These are phyloP conservation scores for Heliamphora exappendiculata DNA, from an alignment of 148 eudicot genomes.

Conservation along the genomic window DNA sequence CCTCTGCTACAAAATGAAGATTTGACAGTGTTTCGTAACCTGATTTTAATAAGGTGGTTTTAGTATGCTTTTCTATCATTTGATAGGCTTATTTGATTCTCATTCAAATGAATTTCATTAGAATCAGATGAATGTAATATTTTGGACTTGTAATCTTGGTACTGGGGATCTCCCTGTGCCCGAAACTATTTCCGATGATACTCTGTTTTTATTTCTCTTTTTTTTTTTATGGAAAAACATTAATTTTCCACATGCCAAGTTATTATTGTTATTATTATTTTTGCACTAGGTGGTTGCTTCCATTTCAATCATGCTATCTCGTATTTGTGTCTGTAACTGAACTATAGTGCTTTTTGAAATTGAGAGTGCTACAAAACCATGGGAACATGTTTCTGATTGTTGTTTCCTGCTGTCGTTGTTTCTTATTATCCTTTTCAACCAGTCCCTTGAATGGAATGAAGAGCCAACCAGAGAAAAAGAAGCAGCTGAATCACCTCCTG, in stretches of 20 bases:
- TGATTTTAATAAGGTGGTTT: not conserved
- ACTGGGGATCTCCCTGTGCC: not conserved
- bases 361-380: not conserved
- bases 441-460: slow-evolving; percentile 88
- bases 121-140: not conserved
- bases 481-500: slow-evolving; percentile 39
- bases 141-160: not conserved
- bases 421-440: slow-evolving; percentile 7
- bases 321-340: not conserved
- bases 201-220: not conserved
- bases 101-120: not conserved
- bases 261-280: not conserved
- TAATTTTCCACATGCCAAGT: not conserved
- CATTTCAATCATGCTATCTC: not conserved
- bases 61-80: not conserved
- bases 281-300: not conserved
- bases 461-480: slow-evolving; percentile 71
- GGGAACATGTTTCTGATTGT: not conserved
- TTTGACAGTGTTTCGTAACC: not conserved
- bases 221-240: not conserved
- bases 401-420: not conserved
- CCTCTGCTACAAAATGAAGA: not conserved
- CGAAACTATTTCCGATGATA: not conserved
- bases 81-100: not conserved
- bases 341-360: not conserved